Base-by-base conservation (phyloP, 345 rosid species). In the Eucalyptus erythrocorys region DNA sequence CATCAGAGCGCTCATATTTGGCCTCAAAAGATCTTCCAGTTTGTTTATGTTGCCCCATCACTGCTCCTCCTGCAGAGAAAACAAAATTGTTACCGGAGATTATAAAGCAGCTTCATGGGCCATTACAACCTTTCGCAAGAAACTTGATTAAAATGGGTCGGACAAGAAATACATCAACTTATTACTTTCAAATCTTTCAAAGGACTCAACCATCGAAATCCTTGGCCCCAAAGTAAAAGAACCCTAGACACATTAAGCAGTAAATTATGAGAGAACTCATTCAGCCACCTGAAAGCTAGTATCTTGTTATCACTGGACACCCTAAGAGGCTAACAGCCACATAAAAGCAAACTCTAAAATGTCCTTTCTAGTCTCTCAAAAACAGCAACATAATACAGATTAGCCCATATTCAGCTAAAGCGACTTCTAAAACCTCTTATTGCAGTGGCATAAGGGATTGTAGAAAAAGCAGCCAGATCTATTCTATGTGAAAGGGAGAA, bases 1-100 rank as follows among this genome's bases (percentile, higher is more conserved):
- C 27, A 86, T 76, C 84, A 76, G 84, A 40, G 47, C 84, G 84
- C 24, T 93, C 97, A 90, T 94, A 95, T 88, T 89, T 93, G 85
- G 94, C 80, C 92, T 95, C 99, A 80, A 92, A 94, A 86, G 92
- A 87, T 87, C 90, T 89, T 40, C 93, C 91, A 89, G 88, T 85
- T 86, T 92, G 91, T 68, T 93, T 95, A 16, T 92, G 94, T 81
- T 92, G 95, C 90, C 91, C 93, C 88, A 91, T 88, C 68, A 94
- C 90, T 88, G 94, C 92, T 91, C 92, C 90, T 88, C 91, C 94
- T 90, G 86, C 84, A 40, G 55, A 80, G 87, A 90, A 64, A 11
- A 34, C 85, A 81, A 55, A 22, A 79, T 61, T 61, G 68, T 61
- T 30, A 61, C 68, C 4, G 2, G 68, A 61, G 32, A 34, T 32